Percentiles rank a stretch among this genome's conserved stretches.
phyloP scores from a whole-genome alignment of 2,329 filamentous ascomycete species.

The Lecanicillium sp. region DNA sequence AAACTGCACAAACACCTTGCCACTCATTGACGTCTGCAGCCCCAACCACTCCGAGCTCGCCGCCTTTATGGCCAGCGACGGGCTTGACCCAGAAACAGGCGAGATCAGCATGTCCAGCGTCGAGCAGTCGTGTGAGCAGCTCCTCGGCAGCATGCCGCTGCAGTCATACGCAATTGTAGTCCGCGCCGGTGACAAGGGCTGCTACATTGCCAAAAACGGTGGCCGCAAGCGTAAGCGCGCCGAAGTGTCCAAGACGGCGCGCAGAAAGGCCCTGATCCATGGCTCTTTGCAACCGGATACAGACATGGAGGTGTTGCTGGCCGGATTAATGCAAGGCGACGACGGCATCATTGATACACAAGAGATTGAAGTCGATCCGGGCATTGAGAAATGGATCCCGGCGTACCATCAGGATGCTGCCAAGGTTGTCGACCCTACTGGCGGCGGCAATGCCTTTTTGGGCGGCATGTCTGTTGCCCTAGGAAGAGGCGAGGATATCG shows the following conservation, averaged over 20 bases:
- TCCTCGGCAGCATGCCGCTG: constrained; percentile 55
- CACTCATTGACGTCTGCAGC: constrained; percentile 53
- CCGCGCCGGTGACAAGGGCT: constrained; percentile 63
- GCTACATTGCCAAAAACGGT: constrained; percentile 53
- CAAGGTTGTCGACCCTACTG: constrained; percentile 82
- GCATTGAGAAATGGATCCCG: constrained; percentile 66
- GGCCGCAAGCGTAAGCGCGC: constrained; percentile 35
- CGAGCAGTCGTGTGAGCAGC: constrained; percentile 53
- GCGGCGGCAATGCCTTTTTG: constrained; percentile 87
- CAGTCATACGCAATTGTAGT: constrained; percentile 60
- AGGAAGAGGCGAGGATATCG: constrained; percentile 49
- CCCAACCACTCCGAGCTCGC: constrained; percentile 90
- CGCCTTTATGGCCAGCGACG: constrained; percentile 64
- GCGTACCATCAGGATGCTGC: constrained; percentile 53
- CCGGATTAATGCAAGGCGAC: constrained; percentile 45
- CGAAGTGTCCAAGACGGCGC: constrained; percentile 18
- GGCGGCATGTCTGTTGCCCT: constrained; percentile 50
- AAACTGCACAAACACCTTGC: constrained; percentile 55
- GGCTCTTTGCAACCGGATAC: constrained; percentile 50
- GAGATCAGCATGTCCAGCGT: constrained; percentile 42
- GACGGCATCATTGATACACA: constrained; percentile 46
- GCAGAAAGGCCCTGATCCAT: constrained; percentile 33
- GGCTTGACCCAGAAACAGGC: constrained; percentile 45
- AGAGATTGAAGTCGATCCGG: constrained; percentile 54
- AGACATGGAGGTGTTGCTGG: constrained; percentile 55